These are phyloP conservation scores for Vaccinium macrocarpon DNA, from an alignment of 148 eudicot species.

Conservation along the genomic window DNA sequence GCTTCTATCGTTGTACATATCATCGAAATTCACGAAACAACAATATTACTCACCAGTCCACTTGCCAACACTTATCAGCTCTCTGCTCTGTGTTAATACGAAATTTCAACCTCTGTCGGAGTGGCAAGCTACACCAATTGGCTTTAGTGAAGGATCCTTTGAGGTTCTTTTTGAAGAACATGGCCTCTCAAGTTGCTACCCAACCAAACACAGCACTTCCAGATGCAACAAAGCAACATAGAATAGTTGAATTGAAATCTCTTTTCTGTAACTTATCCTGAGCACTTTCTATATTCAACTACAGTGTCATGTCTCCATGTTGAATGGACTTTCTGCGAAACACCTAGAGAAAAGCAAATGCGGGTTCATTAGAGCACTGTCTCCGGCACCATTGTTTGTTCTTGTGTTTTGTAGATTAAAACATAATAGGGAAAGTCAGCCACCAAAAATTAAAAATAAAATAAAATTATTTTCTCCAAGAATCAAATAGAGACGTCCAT, in stretches of 20 bases:
- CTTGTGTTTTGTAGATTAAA: conserved; percentile 25
- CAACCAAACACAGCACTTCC: neutral
- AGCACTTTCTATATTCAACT: conserved; percentile 37
- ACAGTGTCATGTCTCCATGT: conserved; percentile 62
- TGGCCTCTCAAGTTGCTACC: neutral
- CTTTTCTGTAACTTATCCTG: conserved; percentile 15
- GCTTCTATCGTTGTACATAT: too few species aligned
- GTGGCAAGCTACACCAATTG: too few species aligned
- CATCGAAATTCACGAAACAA: too few species aligned
- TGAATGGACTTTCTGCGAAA: conserved; percentile 58
- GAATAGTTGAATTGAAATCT: neutral
- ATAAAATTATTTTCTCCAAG: neutral
- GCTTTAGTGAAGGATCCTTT: too few species aligned
- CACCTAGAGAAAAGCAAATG: conserved; percentile 38
- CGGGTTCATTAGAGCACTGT: conserved; percentile 7
- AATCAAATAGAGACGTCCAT: neutral
- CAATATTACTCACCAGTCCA: too few species aligned
- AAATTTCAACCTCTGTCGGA: neutral
- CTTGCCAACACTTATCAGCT: neutral
- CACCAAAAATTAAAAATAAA: neutral
- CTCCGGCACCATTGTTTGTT: conserved; percentile 19
- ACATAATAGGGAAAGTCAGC: conserved; percentile 10
- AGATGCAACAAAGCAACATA: neutral
- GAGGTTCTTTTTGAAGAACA: neutral
- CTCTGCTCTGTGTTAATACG: neutral